phyloP scores from a whole-genome alignment of 2,329 filamentous ascomycete species.

The Macrophomina pseudophaseolina region DNA sequence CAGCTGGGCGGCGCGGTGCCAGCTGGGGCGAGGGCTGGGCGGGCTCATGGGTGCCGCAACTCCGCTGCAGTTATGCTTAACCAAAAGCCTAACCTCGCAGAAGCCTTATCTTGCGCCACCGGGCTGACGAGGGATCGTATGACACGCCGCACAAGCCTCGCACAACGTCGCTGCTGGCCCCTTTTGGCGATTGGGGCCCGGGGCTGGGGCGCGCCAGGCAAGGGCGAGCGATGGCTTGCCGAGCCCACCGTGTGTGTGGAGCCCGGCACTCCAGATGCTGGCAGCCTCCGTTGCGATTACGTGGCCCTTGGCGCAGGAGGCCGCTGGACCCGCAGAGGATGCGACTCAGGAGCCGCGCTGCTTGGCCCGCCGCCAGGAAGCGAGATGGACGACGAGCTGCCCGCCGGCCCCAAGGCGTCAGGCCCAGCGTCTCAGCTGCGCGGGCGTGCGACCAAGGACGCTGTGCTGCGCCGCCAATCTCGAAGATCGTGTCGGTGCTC shows the following conservation, averaged over 20 bases:
- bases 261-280: constrained; percentile 19
- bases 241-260: constrained; percentile 13
- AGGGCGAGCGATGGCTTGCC: constrained; percentile 23
- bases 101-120: constrained; percentile 24
- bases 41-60: not conserved
- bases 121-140: constrained; percentile 21
- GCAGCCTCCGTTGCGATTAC: constrained; percentile 25
- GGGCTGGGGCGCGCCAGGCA: constrained; percentile 7
- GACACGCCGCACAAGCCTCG: constrained; percentile 23
- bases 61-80: constrained; percentile 18
- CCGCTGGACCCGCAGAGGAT: constrained; percentile 23
- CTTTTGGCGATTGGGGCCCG: constrained; percentile 10
- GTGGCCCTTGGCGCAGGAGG: constrained; percentile 19
- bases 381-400: constrained; percentile 2
- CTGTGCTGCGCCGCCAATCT: constrained; percentile 4
- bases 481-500: constrained; percentile 4
- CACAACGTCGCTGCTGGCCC: constrained; percentile 14
- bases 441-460: not conserved
- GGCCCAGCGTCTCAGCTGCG: not conserved
- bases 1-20: not conserved
- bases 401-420: constrained; percentile 4
- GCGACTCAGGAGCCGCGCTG: constrained; percentile 24
- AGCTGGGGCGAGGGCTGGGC: not conserved
- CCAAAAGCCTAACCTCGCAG: constrained; percentile 11
- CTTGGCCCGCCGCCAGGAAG: constrained; percentile 9